Evolutionary conservation across 2,329 filamentous ascomycete genomes (phyloP).

Genomic region (Emericellopsis cladophorae): DNA sequence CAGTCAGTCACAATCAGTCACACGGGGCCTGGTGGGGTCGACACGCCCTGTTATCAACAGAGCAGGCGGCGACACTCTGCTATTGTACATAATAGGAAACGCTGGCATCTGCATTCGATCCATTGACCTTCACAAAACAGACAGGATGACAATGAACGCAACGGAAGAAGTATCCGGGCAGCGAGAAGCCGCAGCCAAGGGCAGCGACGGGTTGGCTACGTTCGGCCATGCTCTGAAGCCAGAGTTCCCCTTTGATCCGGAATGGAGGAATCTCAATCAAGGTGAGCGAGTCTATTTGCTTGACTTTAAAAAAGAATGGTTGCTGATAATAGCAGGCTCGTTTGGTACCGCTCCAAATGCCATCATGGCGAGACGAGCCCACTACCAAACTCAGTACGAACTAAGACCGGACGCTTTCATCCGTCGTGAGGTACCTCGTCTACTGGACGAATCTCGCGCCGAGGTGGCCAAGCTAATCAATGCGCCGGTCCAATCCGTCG

Average conservation of each 20-base stretch:
- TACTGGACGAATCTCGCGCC: constrained; percentile 55
- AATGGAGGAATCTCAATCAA: constrained; percentile 68
- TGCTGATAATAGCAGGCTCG: constrained; percentile 40
- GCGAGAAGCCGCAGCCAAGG: neutral
- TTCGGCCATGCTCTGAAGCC: constrained; percentile 4
- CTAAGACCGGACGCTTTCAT: constrained; percentile 63
- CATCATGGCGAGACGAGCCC: constrained; percentile 45
- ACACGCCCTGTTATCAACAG: too few relatives aligned
- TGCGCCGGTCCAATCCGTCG: constrained; percentile 50
- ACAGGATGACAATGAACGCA: neutral
- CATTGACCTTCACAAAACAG: neutral
- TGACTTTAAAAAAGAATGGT: neutral
- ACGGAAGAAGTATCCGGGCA: neutral
- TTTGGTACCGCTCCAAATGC: constrained; percentile 62
- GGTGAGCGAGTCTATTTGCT: constrained; percentile 31
- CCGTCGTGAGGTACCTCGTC: constrained; percentile 48
- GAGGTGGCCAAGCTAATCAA: constrained; percentile 56
- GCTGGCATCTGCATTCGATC: neutral
- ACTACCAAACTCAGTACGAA: constrained; percentile 58
- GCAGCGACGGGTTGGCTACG: neutral
- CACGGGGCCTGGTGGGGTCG: too few relatives aligned
- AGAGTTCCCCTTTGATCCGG: constrained; percentile 56
- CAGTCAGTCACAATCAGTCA: too few relatives aligned
- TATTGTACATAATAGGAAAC: too few relatives aligned
- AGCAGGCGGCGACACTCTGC: too few relatives aligned